These are phyloP conservation scores for Eragrostis tef DNA, from an alignment of 202 grass and related monocot species.

Conservation along the genomic window DNA sequence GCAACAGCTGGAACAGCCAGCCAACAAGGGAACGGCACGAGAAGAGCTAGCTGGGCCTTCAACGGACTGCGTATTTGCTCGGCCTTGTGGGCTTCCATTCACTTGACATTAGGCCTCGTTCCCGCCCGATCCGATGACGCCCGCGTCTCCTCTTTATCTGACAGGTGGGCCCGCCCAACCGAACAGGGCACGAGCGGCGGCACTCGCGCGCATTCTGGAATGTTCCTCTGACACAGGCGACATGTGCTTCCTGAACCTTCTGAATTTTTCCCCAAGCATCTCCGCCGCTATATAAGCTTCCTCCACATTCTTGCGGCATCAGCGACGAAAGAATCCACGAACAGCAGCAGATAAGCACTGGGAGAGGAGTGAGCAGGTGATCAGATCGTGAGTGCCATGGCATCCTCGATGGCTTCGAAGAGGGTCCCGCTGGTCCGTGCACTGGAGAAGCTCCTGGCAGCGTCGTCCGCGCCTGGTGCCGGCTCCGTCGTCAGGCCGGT, in stretches of 20 bases:
- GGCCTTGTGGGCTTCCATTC: neutral
- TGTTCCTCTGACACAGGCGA: neutral
- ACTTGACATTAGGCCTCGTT: neutral
- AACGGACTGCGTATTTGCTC: neutral
- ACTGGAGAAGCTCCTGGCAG: constrained; percentile 57
- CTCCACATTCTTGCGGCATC: neutral
- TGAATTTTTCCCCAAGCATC: constrained; percentile 48
- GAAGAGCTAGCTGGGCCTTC: neutral
- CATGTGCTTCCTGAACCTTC: constrained; percentile 48
- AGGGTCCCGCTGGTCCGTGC: constrained; percentile 53
- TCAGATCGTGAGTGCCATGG: constrained; percentile 38
- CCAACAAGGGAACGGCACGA: too few species aligned
- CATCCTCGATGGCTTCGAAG: constrained; percentile 52
- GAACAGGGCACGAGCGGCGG: neutral
- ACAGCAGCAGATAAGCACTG: neutral
- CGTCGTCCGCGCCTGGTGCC: neutral
- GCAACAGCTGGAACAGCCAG: too few species aligned
- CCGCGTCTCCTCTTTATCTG: neutral
- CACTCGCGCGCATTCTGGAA: constrained; percentile 42
- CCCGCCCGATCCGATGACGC: neutral
- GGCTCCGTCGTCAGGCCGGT: constrained; percentile 23
- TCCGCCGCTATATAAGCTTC: constrained; percentile 16
- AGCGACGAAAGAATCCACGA: constrained; percentile 25
- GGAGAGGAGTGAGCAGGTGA: neutral
- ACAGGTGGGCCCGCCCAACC: neutral